Conservation (phyloP, 495 filamentous ascomycete genomes). For the Thermochaetoides thermophila region DNA sequence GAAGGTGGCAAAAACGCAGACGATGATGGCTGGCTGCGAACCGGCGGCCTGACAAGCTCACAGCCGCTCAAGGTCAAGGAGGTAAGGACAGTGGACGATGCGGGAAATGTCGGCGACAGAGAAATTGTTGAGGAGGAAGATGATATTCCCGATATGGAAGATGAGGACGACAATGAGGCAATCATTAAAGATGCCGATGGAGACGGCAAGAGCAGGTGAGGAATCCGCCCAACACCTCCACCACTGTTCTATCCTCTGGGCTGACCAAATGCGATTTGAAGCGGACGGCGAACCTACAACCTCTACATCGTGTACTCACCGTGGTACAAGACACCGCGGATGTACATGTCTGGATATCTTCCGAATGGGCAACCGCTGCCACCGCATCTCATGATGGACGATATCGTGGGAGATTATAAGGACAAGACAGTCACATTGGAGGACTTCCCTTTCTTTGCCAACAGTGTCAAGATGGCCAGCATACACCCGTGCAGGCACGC, state of each 20-base stretch:
- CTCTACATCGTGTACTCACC: slow-evolving; percentile 96
- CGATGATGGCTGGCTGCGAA: slow-evolving; percentile 84
- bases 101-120: slow-evolving; percentile 58
- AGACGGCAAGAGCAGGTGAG: slow-evolving; percentile 53
- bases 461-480: slow-evolving; percentile 80
- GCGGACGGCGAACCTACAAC: slow-evolving; percentile 79
- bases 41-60: slow-evolving; percentile 57
- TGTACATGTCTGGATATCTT: slow-evolving; percentile 86
- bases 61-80: slow-evolving; percentile 62
- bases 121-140: slow-evolving; percentile 57
- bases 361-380: slow-evolving; percentile 71
- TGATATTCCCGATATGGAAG: slow-evolving; percentile 96
- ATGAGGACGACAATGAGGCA: slow-evolving; percentile 94
- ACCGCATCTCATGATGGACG: slow-evolving; percentile 93
- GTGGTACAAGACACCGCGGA: slow-evolving; percentile 90
- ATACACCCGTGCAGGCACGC: slow-evolving; percentile 91
- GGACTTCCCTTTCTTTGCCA: slow-evolving; percentile 85
- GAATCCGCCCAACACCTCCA: slow-evolving; percentile 7
- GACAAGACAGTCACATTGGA: slow-evolving; percentile 98
- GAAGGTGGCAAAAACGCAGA: slow-evolving; percentile 55
- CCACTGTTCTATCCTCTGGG: not conserved
- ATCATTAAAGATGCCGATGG: slow-evolving; percentile 70
- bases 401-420: slow-evolving; percentile 98
- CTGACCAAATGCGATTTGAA: slow-evolving; percentile 19
- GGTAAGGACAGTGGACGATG: slow-evolving; percentile 74